A percentile compares a stretch with the other conserved stretches of the same genome.
Evolutionary conservation across 1,284 basidiomycete genomes (phyloP).

Genomic region (Amylostereum areolatum): DNA sequence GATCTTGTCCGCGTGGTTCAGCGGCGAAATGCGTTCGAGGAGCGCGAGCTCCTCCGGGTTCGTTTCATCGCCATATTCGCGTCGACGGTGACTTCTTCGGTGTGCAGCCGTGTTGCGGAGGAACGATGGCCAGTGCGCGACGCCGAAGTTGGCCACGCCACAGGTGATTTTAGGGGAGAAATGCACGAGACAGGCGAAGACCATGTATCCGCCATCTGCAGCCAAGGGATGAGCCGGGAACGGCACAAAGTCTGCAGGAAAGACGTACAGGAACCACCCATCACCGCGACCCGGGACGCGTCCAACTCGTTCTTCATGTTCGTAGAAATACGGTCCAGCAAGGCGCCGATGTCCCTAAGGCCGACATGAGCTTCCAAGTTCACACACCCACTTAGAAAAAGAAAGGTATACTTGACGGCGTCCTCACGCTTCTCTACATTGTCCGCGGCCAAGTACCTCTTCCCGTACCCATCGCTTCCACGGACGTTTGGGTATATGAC

Average conservation of each 20-base stretch:
- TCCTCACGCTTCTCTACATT: constrained; percentile 34
- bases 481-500: constrained; percentile 33
- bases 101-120: constrained; percentile 29
- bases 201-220: constrained; percentile 11
- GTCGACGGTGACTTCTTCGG: constrained; percentile 24
- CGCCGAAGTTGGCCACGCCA: constrained; percentile 31
- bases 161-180: constrained; percentile 30
- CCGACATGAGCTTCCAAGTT: neutral
- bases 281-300: constrained; percentile 26
- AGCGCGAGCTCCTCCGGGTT: constrained; percentile 26
- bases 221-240: neutral
- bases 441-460: constrained; percentile 27
- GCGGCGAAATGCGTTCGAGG: constrained; percentile 28
- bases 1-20: constrained; percentile 29
- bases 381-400: neutral
- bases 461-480: constrained; percentile 33
- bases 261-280: constrained; percentile 30
- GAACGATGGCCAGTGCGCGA: constrained; percentile 28
- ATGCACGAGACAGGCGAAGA: constrained; percentile 22
- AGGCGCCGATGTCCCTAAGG: constrained; percentile 26
- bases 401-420: constrained; percentile 25
- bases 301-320: constrained; percentile 24
- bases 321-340: constrained; percentile 24
- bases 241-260: neutral
- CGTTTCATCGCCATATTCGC: constrained; percentile 31